phyloP scores from a whole-genome alignment of 441 rosid species.

The Syzygium syzygioides region DNA sequence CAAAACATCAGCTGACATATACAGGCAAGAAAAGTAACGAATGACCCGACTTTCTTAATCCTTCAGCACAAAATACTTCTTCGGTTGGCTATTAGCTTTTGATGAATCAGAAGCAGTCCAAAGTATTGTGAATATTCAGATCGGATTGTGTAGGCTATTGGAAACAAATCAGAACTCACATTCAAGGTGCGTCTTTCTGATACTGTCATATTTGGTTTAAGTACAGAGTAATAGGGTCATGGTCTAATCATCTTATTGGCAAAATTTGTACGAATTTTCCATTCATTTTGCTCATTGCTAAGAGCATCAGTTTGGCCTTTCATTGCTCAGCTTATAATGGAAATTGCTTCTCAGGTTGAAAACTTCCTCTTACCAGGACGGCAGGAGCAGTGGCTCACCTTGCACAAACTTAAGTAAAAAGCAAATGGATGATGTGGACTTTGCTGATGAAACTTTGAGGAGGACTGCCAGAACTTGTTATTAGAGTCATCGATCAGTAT shows the following conservation, averaged over 20 bases:
- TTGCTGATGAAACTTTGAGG: conserved; percentile 21
- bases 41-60: neutral
- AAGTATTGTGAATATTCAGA: neutral
- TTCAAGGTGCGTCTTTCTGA: neutral
- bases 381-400: neutral
- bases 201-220: neutral
- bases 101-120: neutral
- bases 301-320: neutral
- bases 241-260: neutral
- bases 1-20: neutral
- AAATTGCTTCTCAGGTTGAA: neutral
- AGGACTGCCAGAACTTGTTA: conserved; percentile 10
- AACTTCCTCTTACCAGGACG: neutral
- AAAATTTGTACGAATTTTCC: neutral
- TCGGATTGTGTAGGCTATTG: neutral
- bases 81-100: neutral
- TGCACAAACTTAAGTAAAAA: neutral
- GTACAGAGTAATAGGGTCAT: neutral
- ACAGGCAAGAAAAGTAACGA: neutral
- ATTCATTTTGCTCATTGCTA: neutral
- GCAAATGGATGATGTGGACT: neutral
- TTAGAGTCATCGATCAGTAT: neutral
- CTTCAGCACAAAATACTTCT: neutral
- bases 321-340: neutral
- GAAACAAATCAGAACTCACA: neutral